phyloP scores from a whole-genome alignment of 768 basidiomycete genomes.

The Melanogaster broomeanus region DNA sequence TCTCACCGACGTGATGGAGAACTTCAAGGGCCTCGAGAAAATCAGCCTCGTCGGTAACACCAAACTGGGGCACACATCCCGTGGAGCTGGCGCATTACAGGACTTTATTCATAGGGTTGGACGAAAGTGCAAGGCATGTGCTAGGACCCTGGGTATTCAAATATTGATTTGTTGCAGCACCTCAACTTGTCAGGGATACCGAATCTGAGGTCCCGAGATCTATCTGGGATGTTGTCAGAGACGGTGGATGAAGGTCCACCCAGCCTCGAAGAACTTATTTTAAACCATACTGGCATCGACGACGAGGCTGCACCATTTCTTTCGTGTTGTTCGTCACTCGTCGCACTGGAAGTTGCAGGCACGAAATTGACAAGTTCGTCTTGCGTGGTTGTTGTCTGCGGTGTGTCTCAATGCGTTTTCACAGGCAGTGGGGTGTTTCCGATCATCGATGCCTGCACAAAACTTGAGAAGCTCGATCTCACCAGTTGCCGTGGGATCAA shows the following conservation, averaged over 20 bases:
- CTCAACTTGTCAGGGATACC: conserved; percentile 61
- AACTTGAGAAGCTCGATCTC: conserved; percentile 56
- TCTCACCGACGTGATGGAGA: conserved; percentile 44
- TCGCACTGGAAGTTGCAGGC: conserved; percentile 51
- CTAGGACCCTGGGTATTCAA: not conserved
- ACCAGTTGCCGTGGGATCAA: conserved; percentile 67
- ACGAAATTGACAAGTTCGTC: conserved; percentile 62
- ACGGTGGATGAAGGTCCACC: conserved; percentile 26
- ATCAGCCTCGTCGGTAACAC: conserved; percentile 66
- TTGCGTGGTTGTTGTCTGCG: not conserved
- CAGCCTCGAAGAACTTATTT: conserved; percentile 46
- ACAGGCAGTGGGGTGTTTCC: conserved; percentile 55
- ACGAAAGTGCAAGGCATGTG: conserved; percentile 56
- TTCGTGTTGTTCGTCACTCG: conserved; percentile 49
- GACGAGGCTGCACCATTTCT: conserved; percentile 57
- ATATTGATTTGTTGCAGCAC: conserved; percentile 35
- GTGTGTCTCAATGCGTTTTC: not conserved
- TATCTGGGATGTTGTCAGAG: conserved; percentile 46
- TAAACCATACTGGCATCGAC: conserved; percentile 64
- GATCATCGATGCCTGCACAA: conserved; percentile 58
- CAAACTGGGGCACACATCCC: conserved; percentile 49
- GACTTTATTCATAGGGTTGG: conserved; percentile 56
- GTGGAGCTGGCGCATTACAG: conserved; percentile 38
- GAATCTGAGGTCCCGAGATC: conserved; percentile 49
- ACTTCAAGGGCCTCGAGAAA: conserved; percentile 43